A percentile compares a stretch with the other conserved stretches of the same genome.
phyloP scores from a whole-genome alignment of 2,329 filamentous ascomycete genomes.

The Fusarium agapanthi region DNA sequence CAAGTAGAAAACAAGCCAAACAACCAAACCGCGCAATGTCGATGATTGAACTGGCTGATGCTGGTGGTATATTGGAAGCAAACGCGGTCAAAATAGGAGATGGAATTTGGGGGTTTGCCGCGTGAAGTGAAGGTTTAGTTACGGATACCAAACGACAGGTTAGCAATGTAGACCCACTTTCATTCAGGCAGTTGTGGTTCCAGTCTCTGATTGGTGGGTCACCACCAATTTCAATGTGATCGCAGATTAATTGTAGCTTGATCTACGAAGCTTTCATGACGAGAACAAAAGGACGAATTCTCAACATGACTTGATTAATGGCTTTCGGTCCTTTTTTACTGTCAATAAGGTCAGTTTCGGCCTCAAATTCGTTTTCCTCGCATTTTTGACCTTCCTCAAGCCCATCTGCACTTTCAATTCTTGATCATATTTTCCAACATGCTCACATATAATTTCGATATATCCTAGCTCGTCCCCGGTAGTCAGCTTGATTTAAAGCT shows the following conservation, averaged over 20 bases:
- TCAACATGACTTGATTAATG: slow-evolving; percentile 1
- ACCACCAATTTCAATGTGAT: slow-evolving; percentile 1
- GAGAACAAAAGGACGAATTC: slow-evolving; percentile 6
- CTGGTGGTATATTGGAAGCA: slow-evolving; percentile 18
- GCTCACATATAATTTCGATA: slow-evolving; percentile 12
- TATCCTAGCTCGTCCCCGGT: slow-evolving; percentile 36
- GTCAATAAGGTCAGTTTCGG: neutral
- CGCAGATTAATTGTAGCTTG: neutral
- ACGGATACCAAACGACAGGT: neutral
- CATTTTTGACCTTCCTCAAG: slow-evolving; percentile 6
- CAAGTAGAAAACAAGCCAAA: slow-evolving; percentile 1
- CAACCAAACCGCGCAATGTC: slow-evolving; percentile 8
- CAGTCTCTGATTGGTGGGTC: slow-evolving; percentile 19
- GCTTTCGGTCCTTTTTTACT: neutral
- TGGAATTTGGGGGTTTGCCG: slow-evolving; percentile 28
- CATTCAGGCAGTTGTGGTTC: neutral
- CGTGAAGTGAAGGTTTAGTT: slow-evolving; percentile 35
- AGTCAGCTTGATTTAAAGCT: slow-evolving; percentile 38
- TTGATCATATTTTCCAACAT: slow-evolving; percentile 4
- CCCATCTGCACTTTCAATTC: slow-evolving; percentile 30
- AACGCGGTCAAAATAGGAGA: slow-evolving; percentile 25
- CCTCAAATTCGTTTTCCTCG: slow-evolving; percentile 2
- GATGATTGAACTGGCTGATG: neutral
- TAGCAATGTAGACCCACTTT: slow-evolving; percentile 4
- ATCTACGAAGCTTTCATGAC: neutral